phyloP scores from a whole-genome alignment of 139 green algal species.

The Bryopsis sp. region DNA sequence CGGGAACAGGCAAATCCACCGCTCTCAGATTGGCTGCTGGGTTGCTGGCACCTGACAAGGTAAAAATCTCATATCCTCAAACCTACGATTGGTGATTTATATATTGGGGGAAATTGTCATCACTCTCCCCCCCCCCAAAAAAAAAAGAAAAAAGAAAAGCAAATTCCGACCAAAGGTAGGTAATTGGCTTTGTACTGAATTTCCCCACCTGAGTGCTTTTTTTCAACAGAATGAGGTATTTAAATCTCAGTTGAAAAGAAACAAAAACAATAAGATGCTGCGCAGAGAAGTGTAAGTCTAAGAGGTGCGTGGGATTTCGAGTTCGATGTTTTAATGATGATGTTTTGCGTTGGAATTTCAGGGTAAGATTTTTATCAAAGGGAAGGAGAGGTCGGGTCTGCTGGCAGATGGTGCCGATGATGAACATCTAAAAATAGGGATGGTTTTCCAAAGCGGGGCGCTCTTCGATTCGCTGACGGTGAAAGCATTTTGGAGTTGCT shows the following conservation, averaged over 20 bases:
- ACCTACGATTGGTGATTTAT: slow-evolving; percentile 5
- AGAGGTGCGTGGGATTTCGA: too few relatives aligned
- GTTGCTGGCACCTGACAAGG: slow-evolving; percentile 82
- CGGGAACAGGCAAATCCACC: slow-evolving; percentile 95
- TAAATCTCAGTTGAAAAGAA: too few relatives aligned
- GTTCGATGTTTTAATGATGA: background rate
- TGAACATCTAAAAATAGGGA: slow-evolving; percentile 56
- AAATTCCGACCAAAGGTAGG: too few relatives aligned
- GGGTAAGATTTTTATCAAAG: slow-evolving; percentile 76
- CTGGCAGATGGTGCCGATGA: slow-evolving; percentile 51
- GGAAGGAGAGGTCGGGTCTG: slow-evolving; percentile 58
- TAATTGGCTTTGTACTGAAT: too few relatives aligned
- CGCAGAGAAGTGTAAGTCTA: too few relatives aligned
- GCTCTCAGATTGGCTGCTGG: slow-evolving; percentile 88
- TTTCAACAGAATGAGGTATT: too few relatives aligned
- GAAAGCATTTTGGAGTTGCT: background rate
- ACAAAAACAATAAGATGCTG: too few relatives aligned
- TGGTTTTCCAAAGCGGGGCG: slow-evolving; percentile 96
- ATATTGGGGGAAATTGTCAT: too few relatives aligned
- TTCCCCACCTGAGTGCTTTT: too few relatives aligned
- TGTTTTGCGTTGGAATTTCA: slow-evolving; percentile 18
- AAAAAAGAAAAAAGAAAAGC: too few relatives aligned
- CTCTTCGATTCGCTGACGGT: slow-evolving; percentile 96
- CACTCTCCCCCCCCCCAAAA: too few relatives aligned
- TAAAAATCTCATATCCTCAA: slow-evolving; percentile 22